Evolutionary conservation across 2,329 filamentous ascomycete genomes (phyloP).

Genomic region (Escovopsis weberi): DNA sequence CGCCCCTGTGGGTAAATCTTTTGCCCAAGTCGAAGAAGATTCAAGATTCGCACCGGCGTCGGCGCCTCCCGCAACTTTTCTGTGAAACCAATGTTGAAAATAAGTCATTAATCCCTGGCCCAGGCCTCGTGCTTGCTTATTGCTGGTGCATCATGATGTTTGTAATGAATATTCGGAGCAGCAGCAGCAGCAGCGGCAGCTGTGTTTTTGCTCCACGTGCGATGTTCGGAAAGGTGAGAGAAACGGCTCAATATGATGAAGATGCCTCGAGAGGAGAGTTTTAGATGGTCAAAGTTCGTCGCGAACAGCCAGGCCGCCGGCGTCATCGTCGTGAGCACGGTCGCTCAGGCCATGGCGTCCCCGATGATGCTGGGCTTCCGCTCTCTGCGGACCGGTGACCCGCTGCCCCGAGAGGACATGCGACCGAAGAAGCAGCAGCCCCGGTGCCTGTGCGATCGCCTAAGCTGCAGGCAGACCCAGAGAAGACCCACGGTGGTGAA

Average conservation of each 20-base stretch:
- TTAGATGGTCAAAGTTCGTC: neutral
- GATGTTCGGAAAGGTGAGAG: no score
- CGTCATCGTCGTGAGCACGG: neutral
- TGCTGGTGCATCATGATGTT: no score
- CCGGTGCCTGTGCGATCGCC: slow-evolving; percentile 1
- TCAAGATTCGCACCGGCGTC: no score
- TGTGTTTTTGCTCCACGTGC: no score
- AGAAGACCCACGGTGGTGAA: slow-evolving; percentile 2
- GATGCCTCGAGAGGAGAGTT: neutral
- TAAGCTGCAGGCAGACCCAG: slow-evolving; percentile 2
- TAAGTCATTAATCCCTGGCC: no score
- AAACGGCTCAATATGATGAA: neutral
- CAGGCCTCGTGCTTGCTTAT: no score
- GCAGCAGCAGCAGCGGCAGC: no score
- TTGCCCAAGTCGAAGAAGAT: no score
- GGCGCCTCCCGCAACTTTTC: no score
- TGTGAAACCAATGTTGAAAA: no score
- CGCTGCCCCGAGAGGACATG: slow-evolving; percentile 3
- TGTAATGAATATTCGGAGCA: no score
- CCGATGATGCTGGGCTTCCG: slow-evolving; percentile 5
- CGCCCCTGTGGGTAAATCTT: no score
- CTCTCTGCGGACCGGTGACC: slow-evolving; percentile 3
- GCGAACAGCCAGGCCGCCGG: neutral
- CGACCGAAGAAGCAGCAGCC: slow-evolving; percentile 4
- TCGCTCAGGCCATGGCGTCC: neutral